Conservation (phyloP, 1,284 basidiomycete species). For the Termitomyces sp. region DNA sequence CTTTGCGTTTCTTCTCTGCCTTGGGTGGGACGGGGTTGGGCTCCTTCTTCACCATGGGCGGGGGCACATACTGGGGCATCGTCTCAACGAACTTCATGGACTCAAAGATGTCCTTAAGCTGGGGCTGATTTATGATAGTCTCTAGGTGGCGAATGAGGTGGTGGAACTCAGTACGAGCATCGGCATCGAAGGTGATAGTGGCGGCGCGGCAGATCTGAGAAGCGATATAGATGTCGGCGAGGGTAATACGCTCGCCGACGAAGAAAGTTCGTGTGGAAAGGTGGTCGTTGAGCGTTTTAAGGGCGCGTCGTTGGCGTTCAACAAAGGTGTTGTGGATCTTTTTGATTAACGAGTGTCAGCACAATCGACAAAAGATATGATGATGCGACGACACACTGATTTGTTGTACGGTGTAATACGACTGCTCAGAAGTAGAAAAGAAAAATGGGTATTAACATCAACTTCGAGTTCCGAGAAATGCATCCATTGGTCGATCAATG, state of each 20-base stretch:
- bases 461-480: slow-evolving; percentile 39
- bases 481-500: slow-evolving; percentile 44
- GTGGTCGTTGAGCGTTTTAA: slow-evolving; percentile 69
- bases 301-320: slow-evolving; percentile 50
- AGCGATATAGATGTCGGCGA: slow-evolving; percentile 83
- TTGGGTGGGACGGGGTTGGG: slow-evolving; percentile 42
- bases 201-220: slow-evolving; percentile 49
- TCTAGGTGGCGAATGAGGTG: slow-evolving; percentile 82
- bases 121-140: slow-evolving; percentile 81
- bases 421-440: slow-evolving; percentile 38
- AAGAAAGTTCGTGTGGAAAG: slow-evolving; percentile 84
- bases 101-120: slow-evolving; percentile 64
- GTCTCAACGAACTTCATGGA: slow-evolving; percentile 65
- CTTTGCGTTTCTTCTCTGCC: slow-evolving; percentile 61
- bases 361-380: background rate
- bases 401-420: slow-evolving; percentile 52
- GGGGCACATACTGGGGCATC: slow-evolving; percentile 60
- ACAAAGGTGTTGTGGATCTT: slow-evolving; percentile 52
- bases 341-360: background rate
- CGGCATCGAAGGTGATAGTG: slow-evolving; percentile 55
- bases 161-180: slow-evolving; percentile 62
- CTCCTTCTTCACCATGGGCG: slow-evolving; percentile 65
- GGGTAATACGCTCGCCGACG: slow-evolving; percentile 89
- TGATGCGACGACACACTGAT: slow-evolving; percentile 39
- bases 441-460: slow-evolving; percentile 27